phyloP scores from a whole-genome alignment of 176 grass and related monocot genomes.

The Thinopyrum elongatum region DNA sequence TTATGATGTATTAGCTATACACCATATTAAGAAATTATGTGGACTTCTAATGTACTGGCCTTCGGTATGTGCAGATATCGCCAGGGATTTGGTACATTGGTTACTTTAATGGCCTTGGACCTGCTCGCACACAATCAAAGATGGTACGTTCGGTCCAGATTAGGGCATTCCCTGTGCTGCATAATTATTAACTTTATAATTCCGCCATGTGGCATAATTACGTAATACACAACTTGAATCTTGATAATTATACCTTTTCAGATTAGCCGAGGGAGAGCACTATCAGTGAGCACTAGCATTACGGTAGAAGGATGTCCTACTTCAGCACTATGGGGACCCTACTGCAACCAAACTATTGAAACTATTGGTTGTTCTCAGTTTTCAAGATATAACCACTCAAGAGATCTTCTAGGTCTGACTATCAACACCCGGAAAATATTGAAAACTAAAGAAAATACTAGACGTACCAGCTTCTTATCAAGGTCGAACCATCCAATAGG shows the following conservation, averaged over 20 bases:
- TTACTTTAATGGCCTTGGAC: slow-evolving; percentile 91
- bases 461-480: slow-evolving; percentile 32
- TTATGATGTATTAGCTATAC: not conserved
- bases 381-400: slow-evolving; percentile 56
- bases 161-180: not conserved
- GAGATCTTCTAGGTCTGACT: slow-evolving; percentile 47
- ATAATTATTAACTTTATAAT: not conserved
- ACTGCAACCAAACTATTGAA: slow-evolving; percentile 71
- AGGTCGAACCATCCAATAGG: slow-evolving; percentile 18
- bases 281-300: slow-evolving; percentile 67
- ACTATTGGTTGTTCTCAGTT: slow-evolving; percentile 72
- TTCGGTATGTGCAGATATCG: slow-evolving; percentile 64
- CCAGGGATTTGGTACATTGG: slow-evolving; percentile 89
- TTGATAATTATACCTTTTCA: slow-evolving; percentile 46
- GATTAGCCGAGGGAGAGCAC: slow-evolving; percentile 79
- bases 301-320: slow-evolving; percentile 62
- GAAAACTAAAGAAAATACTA: slow-evolving; percentile 29
- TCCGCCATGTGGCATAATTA: slow-evolving; percentile 5
- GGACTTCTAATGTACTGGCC: slow-evolving; percentile 18
- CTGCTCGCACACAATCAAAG: slow-evolving; percentile 95
- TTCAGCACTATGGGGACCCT: slow-evolving; percentile 61
- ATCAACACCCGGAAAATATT: slow-evolving; percentile 1
- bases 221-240: slow-evolving; percentile 30
- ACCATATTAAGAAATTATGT: not conserved
- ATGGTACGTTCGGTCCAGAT: slow-evolving; percentile 63